Percentiles rank a stretch among this genome's conserved stretches.
These are phyloP conservation scores for Boletus edulis DNA, from an alignment of 768 basidiomycete species.

Conservation along the genomic window DNA sequence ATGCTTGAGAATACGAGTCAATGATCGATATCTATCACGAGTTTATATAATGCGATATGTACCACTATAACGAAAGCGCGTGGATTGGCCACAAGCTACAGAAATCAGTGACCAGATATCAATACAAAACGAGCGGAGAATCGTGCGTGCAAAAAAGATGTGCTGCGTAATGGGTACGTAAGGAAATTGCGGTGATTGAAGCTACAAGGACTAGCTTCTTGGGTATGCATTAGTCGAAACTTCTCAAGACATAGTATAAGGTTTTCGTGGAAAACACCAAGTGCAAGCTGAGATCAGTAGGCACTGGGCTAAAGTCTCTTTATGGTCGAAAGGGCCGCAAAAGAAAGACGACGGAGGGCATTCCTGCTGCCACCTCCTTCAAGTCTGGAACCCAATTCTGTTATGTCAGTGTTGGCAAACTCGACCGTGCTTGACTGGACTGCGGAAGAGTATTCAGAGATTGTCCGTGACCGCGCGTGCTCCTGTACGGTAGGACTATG, in stretches of 20 bases:
- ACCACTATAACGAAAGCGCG: neutral
- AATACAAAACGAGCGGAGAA: slow-evolving; percentile 18
- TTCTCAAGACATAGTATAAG: slow-evolving; percentile 9
- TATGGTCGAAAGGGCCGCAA: slow-evolving; percentile 31
- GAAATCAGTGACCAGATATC: neutral
- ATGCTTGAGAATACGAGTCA: neutral
- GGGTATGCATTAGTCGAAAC: neutral
- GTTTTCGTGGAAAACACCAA: slow-evolving; percentile 1
- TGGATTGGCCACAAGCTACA: neutral
- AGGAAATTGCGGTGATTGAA: too few species aligned
- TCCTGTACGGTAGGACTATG: slow-evolving; percentile 3
- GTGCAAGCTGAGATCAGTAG: neutral
- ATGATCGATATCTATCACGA: neutral
- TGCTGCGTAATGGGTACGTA: neutral
- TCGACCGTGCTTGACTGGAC: slow-evolving; percentile 14
- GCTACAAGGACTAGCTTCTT: neutral
- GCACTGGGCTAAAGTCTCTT: slow-evolving; percentile 16
- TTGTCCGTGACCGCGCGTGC: slow-evolving; percentile 14
- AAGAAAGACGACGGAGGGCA: slow-evolving; percentile 29
- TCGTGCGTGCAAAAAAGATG: neutral
- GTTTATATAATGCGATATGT: neutral
- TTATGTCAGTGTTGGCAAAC: neutral
- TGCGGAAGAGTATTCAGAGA: slow-evolving; percentile 25
- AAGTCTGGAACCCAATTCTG: slow-evolving; percentile 15
- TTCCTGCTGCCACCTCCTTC: slow-evolving; percentile 16